A percentile compares a stretch with the other conserved stretches of the same genome.
phyloP scores from a whole-genome alignment of 1,139 yeast species.

The Yamadazyma blattariae region DNA sequence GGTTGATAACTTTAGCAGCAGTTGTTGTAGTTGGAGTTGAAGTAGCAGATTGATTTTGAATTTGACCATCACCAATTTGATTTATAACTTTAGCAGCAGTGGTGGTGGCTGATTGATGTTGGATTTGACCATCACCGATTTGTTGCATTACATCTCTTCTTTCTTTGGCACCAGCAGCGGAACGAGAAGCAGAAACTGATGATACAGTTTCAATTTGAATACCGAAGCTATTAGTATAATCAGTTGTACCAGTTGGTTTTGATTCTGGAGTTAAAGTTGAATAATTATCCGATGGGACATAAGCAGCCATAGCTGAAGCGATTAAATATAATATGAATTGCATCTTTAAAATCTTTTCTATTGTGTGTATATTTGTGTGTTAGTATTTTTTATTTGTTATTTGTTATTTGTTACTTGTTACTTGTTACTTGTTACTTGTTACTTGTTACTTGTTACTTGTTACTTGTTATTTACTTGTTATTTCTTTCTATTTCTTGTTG shows the following conservation, averaged over 20 bases:
- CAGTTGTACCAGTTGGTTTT: conserved; percentile 55
- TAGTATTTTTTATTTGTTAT: too few relatives aligned
- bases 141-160: conserved; percentile 30
- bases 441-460: too few relatives aligned
- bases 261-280: conserved; percentile 64
- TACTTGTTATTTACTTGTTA: too few relatives aligned
- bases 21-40: too few relatives aligned
- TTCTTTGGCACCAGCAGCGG: too few relatives aligned
- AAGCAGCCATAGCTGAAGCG: conserved; percentile 51
- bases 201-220: conserved; percentile 59
- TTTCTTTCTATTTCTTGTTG: too few relatives aligned
- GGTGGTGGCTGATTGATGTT: conserved; percentile 35
- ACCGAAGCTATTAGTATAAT: conserved; percentile 62
- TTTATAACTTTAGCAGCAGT: conserved; percentile 23
- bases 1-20: conserved; percentile 40
- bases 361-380: not conserved
- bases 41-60: conserved; percentile 29
- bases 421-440: not conserved
- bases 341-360: conserved; percentile 2
- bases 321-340: conserved; percentile 8
- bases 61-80: conserved; percentile 41
- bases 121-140: conserved; percentile 60
- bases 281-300: conserved; percentile 71
- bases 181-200: conserved; percentile 10
- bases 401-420: too few relatives aligned